phyloP scores from a whole-genome alignment of 495 filamentous ascomycete genomes.

The Penicillium herquei region DNA sequence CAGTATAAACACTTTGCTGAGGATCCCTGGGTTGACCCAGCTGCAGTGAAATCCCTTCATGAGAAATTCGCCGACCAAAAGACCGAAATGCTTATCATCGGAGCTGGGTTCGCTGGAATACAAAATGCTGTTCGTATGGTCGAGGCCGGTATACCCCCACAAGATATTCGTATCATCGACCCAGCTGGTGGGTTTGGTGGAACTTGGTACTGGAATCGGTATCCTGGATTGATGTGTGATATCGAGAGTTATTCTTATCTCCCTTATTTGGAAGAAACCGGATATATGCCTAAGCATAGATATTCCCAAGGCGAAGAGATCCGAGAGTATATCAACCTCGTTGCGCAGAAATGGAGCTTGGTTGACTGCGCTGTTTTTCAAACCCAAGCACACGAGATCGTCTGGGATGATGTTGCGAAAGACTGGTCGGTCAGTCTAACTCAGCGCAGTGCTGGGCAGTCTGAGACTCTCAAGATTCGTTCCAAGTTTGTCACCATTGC shows the following conservation, averaged over 20 bases:
- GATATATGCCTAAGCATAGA: slow-evolving; percentile 48
- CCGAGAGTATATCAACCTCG: slow-evolving; percentile 18
- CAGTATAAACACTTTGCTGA: slow-evolving; percentile 28
- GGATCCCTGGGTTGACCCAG: slow-evolving; percentile 47
- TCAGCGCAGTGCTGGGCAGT: neutral
- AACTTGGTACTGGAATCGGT: slow-evolving; percentile 49
- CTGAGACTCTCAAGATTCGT: neutral
- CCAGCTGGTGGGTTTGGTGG: slow-evolving; percentile 43
- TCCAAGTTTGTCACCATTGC: slow-evolving; percentile 22
- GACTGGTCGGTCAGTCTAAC: neutral
- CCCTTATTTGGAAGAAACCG: slow-evolving; percentile 60
- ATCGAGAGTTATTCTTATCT: slow-evolving; percentile 38
- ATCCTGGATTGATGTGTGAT: slow-evolving; percentile 36
- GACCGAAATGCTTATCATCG: slow-evolving; percentile 37
- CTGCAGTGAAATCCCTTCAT: slow-evolving; percentile 20
- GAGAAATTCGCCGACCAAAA: slow-evolving; percentile 31
- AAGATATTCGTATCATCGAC: slow-evolving; percentile 53
- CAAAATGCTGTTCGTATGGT: slow-evolving; percentile 49
- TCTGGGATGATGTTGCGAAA: slow-evolving; percentile 8
- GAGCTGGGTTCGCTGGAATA: slow-evolving; percentile 53
- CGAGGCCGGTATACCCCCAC: slow-evolving; percentile 37
- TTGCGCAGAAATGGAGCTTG: slow-evolving; percentile 42
- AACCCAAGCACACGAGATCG: slow-evolving; percentile 1
- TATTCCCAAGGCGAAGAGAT: slow-evolving; percentile 28
- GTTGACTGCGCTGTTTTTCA: slow-evolving; percentile 45